Evolutionary conservation across 176 grass and related monocot species (phyloP).

Genomic region (Musa itinerans): DNA sequence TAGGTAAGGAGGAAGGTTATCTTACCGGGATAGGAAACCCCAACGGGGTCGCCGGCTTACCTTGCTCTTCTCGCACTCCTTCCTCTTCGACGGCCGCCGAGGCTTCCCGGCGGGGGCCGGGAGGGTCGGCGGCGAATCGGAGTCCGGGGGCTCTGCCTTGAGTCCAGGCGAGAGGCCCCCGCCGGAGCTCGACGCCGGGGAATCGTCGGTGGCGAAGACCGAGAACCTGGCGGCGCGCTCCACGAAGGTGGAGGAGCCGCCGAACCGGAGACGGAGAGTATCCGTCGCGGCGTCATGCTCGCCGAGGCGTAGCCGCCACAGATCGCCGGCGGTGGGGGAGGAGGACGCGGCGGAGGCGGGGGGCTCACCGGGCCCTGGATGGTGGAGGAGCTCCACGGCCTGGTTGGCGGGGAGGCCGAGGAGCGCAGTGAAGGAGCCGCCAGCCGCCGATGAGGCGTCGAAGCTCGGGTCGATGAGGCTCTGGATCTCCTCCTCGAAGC

Average conservation of each 20-base stretch:
- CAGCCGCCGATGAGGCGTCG: neutral
- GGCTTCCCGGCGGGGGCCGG: neutral
- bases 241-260: conserved; percentile 1
- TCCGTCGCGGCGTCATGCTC: neutral
- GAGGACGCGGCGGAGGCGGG: neutral
- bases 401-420: conserved; percentile 21
- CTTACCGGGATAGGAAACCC: conserved; percentile 14
- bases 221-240: conserved; percentile 17
- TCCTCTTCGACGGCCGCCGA: conserved; percentile 6
- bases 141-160: conserved; percentile 4
- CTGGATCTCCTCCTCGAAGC: conserved; percentile 21
- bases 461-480: conserved; percentile 3
- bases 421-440: conserved; percentile 18
- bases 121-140: neutral
- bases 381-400: conserved; percentile 22
- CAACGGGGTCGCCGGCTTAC: neutral
- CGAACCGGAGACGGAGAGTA: neutral
- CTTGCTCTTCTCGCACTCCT: conserved; percentile 4
- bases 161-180: neutral
- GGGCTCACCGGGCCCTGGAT: neutral
- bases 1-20: neutral
- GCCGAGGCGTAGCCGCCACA: neutral
- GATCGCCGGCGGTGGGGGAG: neutral
- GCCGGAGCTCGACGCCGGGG: conserved; percentile 6
- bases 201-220: conserved; percentile 12